Base-by-base conservation (phyloP, 495 filamentous ascomycete species). In the Penicillium soppii region DNA sequence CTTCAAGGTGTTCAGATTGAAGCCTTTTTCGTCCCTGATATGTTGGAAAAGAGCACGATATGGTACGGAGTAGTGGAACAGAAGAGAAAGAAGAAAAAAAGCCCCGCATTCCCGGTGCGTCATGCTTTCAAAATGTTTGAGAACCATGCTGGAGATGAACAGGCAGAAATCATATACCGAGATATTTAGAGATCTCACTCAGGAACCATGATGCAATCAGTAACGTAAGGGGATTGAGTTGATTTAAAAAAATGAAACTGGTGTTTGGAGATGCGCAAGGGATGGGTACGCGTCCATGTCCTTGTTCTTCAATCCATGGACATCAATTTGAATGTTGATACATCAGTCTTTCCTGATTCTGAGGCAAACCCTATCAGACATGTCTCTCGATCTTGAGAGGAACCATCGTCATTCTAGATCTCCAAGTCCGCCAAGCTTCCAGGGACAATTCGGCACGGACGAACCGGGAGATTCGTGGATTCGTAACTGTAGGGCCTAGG, bases 251-350 rank as follows among this genome's bases (percentile, higher is more conserved):
- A 53, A 47, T 36, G 23, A 52, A 29, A 32, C 17, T 17, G 25
- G 20, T 35, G 57, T 56, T 47, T 38, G 44, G 26, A 40, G 54
- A 26, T 37, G 46, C 33, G 61, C 58, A 65, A 65, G 61, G 61
- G 61, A 59, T 65, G 58, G 61, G 57, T 65, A 62, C 61, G 47
- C 57, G 55, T 54, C 55, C 45, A 48, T 17, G 29, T 43, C 50
- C 44, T 42, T 32, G 44, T 52, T 36, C 19, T 21, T 16, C 8
- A n/a, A n/a, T n/a, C n/a, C n/a, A n/a, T n/a, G n/a, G n/a, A n/a
- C n/a, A n/a, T n/a, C n/a, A n/a, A n/a, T n/a, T n/a, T n/a, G n/a
- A n/a, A n/a, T 32, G 7, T 32, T 32, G 27, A 30, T 25, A 30
- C 20, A n/a, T 23, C 21, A 25, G 43, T 12, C 20, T 17, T 35